Base-by-base conservation (phyloP, 2,329 filamentous ascomycete genomes). In the Paecilomyces sp. region DNA sequence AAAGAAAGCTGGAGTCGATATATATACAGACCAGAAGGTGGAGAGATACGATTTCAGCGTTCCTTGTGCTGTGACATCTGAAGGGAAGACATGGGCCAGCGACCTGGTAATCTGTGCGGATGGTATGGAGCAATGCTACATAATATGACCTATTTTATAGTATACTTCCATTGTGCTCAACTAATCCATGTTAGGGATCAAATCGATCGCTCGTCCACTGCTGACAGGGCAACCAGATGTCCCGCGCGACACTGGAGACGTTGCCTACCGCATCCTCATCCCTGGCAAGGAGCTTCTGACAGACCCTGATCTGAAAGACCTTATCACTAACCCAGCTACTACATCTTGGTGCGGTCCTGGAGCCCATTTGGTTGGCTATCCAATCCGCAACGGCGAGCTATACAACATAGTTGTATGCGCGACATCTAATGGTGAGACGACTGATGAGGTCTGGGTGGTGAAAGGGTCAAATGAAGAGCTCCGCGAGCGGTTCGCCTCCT, bases 1-100 rank as follows among this genome's bases (percentile, higher is more conserved):
- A 22, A 55, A 60, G 3, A 68, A 71, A 9, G 71, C 80, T 0
- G 78, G 77, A 7, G 76, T 79, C 0, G 64, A 70, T 12, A 67
- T 76, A 4, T 58, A 58, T 8, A 66, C 71, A 12, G 64, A 66
- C 24, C 65, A 65, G 28, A 62, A 59, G 22, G 69, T 74, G 13
- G 62, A 59, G 1, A 64, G 52, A 36, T 65, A 66, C 62, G 69
- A 71, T 56, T 69, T 70, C 55, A 58, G 64, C 11, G 55, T 53
- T 2, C 67, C 70, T 2, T 64, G 60, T 3, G 68, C 75, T 6
- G 71, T 55, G 28, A 62, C 61, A 15, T 15, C 31, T 15, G 58
- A 60, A n/a, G 61, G 61, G 8, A 50, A 58, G n/a, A 33, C 28
- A 13, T 62, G 54, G 54, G 22, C 24, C 7, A 11, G 4, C n/a